Conservation (phyloP, 371 early-diverging fungal genomes). For the Thermomucor indicae-seudaticae region DNA sequence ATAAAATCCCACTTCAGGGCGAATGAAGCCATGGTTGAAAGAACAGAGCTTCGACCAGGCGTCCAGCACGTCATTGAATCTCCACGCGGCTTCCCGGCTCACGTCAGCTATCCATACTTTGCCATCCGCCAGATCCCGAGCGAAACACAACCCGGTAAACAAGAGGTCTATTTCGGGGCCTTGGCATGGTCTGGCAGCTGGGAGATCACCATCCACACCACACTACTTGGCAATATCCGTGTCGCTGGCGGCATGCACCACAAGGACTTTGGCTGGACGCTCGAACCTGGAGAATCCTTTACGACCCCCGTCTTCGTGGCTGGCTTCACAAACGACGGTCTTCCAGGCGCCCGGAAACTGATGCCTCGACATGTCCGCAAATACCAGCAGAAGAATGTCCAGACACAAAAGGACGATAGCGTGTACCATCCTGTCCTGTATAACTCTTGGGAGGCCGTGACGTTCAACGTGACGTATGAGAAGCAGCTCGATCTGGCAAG, state of each 20-base stretch:
- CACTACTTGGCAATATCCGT: conserved; percentile 16
- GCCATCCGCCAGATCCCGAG: conserved; percentile 20
- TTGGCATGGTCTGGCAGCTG: conserved; percentile 42
- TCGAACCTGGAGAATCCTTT: conserved; percentile 8
- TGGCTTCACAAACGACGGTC: conserved; percentile 26
- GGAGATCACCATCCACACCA: conserved; percentile 23
- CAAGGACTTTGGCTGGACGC: conserved; percentile 22
- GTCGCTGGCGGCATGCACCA: conserved; percentile 35
- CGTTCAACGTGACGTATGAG: conserved; percentile 23
- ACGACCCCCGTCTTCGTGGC: conserved; percentile 23
- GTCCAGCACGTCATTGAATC: conserved; percentile 21
- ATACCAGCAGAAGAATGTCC: conserved; percentile 6
- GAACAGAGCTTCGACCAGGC: conserved; percentile 17
- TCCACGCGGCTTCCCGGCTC: conserved; percentile 30
- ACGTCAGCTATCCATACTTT: conserved; percentile 37
- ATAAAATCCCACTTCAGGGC: neutral
- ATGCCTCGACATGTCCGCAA: conserved; percentile 19
- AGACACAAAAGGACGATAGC: conserved; percentile 2
- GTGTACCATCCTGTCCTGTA: conserved; percentile 28
- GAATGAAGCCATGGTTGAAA: conserved; percentile 29
- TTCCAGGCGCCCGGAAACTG: conserved; percentile 27
- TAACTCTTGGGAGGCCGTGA: conserved; percentile 46
- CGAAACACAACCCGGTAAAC: conserved; percentile 12
- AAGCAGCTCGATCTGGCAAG: conserved; percentile 22
- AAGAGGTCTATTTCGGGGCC: conserved; percentile 33